Conservation (phyloP, 2,329 filamentous ascomycete genomes). For the Biscogniauxia sp. region DNA sequence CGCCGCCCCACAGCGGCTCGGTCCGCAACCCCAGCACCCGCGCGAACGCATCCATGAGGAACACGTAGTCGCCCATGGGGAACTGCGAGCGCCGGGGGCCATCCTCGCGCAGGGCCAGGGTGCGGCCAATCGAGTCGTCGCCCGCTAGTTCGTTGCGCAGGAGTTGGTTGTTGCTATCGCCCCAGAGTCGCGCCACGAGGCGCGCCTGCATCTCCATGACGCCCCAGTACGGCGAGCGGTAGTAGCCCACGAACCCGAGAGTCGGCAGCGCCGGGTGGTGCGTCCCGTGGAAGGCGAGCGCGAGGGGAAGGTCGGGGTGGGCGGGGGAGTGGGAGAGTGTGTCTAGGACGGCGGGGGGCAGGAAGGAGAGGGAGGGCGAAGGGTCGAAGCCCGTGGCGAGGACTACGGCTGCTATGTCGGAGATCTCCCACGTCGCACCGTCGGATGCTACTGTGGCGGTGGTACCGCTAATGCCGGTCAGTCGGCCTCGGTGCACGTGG, state of each 20-base stretch:
- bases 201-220: conserved; percentile 85
- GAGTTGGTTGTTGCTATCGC: conserved; percentile 17
- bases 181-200: conserved; percentile 63
- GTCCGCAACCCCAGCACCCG: conserved; percentile 53
- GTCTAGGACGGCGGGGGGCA: conserved; percentile 55
- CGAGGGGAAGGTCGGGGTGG: conserved; percentile 58
- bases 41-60: conserved; percentile 70
- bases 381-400: conserved; percentile 75
- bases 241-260: conserved; percentile 79
- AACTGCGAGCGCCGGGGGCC: conserved; percentile 58
- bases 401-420: conserved; percentile 64
- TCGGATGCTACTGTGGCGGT: conserved; percentile 31
- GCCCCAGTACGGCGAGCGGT: conserved; percentile 81
- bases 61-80: conserved; percentile 80
- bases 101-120: conserved; percentile 50
- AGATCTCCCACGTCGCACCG: conserved; percentile 35
- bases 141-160: conserved; percentile 41
- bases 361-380: conserved; percentile 60
- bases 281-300: conserved; percentile 66
- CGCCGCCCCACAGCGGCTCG: conserved; percentile 29
- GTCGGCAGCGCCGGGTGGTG: conserved; percentile 59
- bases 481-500: conserved; percentile 47
- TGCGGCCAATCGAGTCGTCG: conserved; percentile 45
- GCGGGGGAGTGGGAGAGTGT: conserved; percentile 55
- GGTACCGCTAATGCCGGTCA: conserved; percentile 36